These are phyloP conservation scores for Solanum hybrid DNA, from an alignment of 305 asterid genomes.

Conservation along the genomic window DNA sequence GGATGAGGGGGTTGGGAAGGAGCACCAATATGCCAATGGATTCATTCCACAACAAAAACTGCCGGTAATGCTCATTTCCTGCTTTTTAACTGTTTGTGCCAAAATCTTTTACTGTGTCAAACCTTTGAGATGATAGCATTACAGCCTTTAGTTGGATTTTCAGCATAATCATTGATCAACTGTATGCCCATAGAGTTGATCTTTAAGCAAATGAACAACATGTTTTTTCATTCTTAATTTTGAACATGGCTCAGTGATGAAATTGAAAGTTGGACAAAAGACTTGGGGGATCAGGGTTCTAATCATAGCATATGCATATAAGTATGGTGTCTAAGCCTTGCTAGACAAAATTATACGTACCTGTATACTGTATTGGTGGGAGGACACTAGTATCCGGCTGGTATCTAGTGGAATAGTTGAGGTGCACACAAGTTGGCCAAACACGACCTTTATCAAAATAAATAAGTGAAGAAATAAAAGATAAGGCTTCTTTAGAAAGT, in stretches of 20 bases:
- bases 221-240: neutral
- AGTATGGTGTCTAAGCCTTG: neutral
- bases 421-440: neutral
- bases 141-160: neutral
- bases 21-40: constrained; percentile 20
- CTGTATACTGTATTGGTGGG: neutral
- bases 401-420: neutral
- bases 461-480: neutral
- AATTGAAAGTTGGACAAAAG: neutral
- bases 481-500: neutral
- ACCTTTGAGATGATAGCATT: neutral
- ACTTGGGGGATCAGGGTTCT: neutral
- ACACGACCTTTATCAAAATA: neutral
- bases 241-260: neutral
- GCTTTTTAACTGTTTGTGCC: neutral
- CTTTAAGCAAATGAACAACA: neutral
- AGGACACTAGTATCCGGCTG: neutral
- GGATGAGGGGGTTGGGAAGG: constrained; percentile 51
- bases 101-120: neutral
- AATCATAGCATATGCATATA: neutral
- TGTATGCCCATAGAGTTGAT: neutral
- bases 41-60: constrained; percentile 35
- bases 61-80: constrained; percentile 20
- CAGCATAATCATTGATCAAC: neutral
- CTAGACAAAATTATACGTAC: neutral